Evolutionary conservation across 2,329 filamentous ascomycete species (phyloP), one percentile per base, ranked within the genome.

Genomic region (Aschersonia sp.): DNA sequence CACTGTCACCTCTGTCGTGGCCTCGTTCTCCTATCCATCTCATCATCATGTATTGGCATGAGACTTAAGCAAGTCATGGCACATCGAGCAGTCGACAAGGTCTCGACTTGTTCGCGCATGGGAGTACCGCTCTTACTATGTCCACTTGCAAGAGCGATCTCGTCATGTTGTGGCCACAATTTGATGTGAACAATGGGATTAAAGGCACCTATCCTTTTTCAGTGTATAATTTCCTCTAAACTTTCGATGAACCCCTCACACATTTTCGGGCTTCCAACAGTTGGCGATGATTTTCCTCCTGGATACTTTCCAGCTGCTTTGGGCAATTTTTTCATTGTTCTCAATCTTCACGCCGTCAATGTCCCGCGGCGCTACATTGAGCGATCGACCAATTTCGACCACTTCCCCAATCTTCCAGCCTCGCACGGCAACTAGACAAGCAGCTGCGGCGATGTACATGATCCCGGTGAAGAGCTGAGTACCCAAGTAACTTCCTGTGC

Each of bases 391-490:
- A 5, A 65, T 55, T 48, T 65, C 61, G 5, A 55, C 50, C 4
- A 62, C 53, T 46, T 66, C 60, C 1, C 57, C 61, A 52, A 67
- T 61, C 53, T 67, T 67, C 65, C 64, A 67, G 0, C 64, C 64
- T 4, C 65, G 56, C 12, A 67, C 51, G 4, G 63, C 51, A 40
- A 63, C 51, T 28, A 65, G 50, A 28, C 59, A 65, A 1, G 57
- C 20, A 0, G 59, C 58, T 3, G 73, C 75, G 2, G 65, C 71
- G 29, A 83, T 58, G 53, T 76, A 85, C 67, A 82, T 75, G 50
- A 77, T 65, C 2, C 76, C 80, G 0, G 74, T 72, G 52, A 84
- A 83, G 1, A 83, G 55, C 57, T 80, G 73, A 0, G 71, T 69
- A 7, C 72, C 60, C 3, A 76, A 61, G 49, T 78, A 80, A 28